Percentiles rank a stretch among this genome's conserved stretches.
phyloP scores from a whole-genome alignment of 805 yeast species.

The Spathaspora hagerdaliae region DNA sequence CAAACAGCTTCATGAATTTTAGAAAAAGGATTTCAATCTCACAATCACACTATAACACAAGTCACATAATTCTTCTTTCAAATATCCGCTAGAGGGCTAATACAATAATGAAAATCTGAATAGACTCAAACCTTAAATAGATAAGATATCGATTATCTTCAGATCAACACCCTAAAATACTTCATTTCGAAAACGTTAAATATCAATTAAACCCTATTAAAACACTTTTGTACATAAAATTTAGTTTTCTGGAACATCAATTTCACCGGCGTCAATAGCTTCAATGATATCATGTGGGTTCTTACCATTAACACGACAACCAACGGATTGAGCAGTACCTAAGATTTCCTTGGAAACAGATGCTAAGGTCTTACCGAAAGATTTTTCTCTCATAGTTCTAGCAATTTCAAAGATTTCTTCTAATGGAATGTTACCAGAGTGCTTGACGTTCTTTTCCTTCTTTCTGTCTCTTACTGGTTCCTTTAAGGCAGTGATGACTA shows the following conservation, averaged over 20 bases:
- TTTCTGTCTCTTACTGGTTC: conserved; percentile 99
- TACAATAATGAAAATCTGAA: too few relatives aligned
- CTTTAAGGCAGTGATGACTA: conserved; percentile 98
- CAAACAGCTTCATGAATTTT: conserved; percentile 45
- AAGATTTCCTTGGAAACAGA: conserved; percentile 98
- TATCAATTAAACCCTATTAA: conserved; percentile 31
- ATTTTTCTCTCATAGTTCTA: conserved; percentile 95
- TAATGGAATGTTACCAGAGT: conserved; percentile 97
- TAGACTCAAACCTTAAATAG: too few relatives aligned
- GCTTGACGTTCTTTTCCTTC: conserved; percentile 99
- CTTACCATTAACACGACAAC: conserved; percentile 99
- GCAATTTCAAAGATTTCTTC: conserved; percentile 97
- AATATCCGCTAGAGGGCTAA: too few relatives aligned
- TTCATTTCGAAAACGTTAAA: conserved; percentile 8
- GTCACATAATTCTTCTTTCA: too few relatives aligned
- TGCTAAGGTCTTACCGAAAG: conserved; percentile 95
- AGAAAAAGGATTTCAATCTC: too few relatives aligned
- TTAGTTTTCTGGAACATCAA: conserved; percentile 85
- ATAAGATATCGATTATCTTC: too few relatives aligned
- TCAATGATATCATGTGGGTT: conserved; percentile 99
- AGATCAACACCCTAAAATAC: background rate
- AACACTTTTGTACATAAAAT: conserved; percentile 23
- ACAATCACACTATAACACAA: too few relatives aligned
- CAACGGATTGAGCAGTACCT: conserved; percentile 99
- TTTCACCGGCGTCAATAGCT: conserved; percentile 97